Conservation (phyloP, 139 green algal genomes). For the Bryopsis sp. region DNA sequence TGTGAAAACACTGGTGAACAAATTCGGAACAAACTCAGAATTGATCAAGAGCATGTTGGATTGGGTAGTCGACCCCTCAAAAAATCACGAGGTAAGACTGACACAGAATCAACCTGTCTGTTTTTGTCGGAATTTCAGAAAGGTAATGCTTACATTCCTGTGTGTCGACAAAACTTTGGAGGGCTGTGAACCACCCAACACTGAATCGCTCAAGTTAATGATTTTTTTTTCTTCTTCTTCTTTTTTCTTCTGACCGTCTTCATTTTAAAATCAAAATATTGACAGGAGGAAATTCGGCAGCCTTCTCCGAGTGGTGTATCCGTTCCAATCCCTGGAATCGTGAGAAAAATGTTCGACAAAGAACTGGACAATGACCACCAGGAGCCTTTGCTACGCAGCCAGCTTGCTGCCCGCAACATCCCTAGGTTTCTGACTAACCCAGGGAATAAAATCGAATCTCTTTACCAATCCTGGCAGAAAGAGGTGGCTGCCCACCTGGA, state of each 20-base stretch:
- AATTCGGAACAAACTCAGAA: no score
- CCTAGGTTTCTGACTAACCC: no score
- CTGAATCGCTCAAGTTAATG: neutral
- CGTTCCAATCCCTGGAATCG: slow-evolving; percentile 2
- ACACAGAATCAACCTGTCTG: no score
- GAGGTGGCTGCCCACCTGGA: neutral
- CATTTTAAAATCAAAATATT: neutral
- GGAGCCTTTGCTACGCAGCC: slow-evolving; percentile 57
- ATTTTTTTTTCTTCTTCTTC: neutral
- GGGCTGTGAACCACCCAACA: neutral
- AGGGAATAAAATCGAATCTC: neutral
- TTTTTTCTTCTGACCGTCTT: neutral
- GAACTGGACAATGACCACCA: slow-evolving; percentile 80
- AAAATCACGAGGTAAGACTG: no score
- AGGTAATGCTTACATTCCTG: no score
- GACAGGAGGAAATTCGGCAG: neutral
- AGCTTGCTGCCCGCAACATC: slow-evolving; percentile 41
- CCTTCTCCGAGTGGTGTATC: no score
- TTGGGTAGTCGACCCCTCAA: no score
- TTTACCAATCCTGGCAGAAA: neutral
- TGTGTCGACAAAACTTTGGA: neutral
- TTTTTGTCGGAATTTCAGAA: no score
- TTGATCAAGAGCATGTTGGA: no score
- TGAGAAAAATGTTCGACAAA: slow-evolving; percentile 63
- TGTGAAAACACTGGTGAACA: no score